Evolutionary conservation across 1,284 basidiomycete genomes (phyloP).

Genomic region (Trichosporon sp.): DNA sequence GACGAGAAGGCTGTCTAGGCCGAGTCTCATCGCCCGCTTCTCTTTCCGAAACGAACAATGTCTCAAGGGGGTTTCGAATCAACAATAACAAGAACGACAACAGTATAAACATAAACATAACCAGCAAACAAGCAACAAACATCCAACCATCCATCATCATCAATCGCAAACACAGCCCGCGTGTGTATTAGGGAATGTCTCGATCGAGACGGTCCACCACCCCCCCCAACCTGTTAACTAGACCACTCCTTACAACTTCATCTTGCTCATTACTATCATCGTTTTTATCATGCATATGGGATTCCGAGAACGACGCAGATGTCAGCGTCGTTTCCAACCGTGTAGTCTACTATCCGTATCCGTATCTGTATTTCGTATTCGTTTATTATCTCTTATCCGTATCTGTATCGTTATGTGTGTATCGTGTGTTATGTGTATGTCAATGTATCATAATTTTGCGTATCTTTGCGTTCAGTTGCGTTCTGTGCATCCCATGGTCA

Average conservation of each 20-base stretch:
- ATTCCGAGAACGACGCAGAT: constrained; percentile 10
- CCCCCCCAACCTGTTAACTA: not conserved
- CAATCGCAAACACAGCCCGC: not conserved
- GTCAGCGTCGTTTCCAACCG: constrained; percentile 13
- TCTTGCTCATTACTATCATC: constrained; percentile 13
- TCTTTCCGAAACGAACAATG: constrained; percentile 1
- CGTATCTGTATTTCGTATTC: constrained; percentile 1
- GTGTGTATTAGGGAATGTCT: not conserved
- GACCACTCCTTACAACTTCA: not conserved
- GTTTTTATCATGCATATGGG: constrained; percentile 3
- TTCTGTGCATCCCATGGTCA: not conserved
- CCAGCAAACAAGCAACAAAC: not conserved
- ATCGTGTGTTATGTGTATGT: not conserved
- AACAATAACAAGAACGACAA: not conserved
- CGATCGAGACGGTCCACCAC: not conserved
- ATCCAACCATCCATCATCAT: not conserved
- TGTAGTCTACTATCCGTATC: not conserved
- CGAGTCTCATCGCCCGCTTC: not conserved
- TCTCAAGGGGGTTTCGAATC: not conserved
- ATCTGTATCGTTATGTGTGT: not conserved
- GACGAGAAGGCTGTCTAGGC: constrained; percentile 9
- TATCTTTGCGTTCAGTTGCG: not conserved
- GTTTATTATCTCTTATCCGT: not conserved
- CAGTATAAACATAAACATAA: not conserved
- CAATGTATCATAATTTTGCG: no score